phyloP scores from a whole-genome alignment of 805 yeast genomes.

The Sungouiella thailandica region DNA sequence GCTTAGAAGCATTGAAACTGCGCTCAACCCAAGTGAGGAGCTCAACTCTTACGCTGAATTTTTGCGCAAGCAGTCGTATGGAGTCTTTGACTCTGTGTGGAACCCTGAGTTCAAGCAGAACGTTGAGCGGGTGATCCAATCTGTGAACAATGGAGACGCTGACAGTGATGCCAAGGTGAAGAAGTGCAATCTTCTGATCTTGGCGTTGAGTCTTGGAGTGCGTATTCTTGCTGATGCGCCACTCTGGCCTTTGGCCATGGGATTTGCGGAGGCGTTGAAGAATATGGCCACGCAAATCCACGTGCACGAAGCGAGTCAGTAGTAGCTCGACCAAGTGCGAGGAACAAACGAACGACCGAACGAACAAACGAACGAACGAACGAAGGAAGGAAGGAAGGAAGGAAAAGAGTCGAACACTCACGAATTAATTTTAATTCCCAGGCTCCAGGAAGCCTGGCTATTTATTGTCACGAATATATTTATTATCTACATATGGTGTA shows the following conservation, averaged over 20 bases:
- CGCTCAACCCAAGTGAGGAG: slow-evolving; percentile 48
- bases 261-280: slow-evolving; percentile 75
- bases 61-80: slow-evolving; percentile 53
- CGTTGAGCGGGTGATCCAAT: slow-evolving; percentile 3
- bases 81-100: slow-evolving; percentile 42
- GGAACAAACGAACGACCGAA: no score
- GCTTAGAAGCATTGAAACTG: slow-evolving; percentile 55
- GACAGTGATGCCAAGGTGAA: slow-evolving; percentile 15
- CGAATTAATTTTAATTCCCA: background rate
- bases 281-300: slow-evolving; percentile 35
- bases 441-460: background rate
- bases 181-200: slow-evolving; percentile 46
- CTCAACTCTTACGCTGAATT: slow-evolving; percentile 54
- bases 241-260: slow-evolving; percentile 77
- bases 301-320: no score
- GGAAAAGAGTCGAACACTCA: background rate
- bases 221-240: slow-evolving; percentile 80
- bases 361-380: no score
- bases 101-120: slow-evolving; percentile 9
- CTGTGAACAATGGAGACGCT: background rate
- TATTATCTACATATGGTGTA: background rate
- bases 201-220: slow-evolving; percentile 65
- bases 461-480: background rate
- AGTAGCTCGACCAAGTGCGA: no score
- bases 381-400: no score